Base-by-base conservation (phyloP, 192 early-diverging fungal species). In the Entomortierella chlamydospora region DNA sequence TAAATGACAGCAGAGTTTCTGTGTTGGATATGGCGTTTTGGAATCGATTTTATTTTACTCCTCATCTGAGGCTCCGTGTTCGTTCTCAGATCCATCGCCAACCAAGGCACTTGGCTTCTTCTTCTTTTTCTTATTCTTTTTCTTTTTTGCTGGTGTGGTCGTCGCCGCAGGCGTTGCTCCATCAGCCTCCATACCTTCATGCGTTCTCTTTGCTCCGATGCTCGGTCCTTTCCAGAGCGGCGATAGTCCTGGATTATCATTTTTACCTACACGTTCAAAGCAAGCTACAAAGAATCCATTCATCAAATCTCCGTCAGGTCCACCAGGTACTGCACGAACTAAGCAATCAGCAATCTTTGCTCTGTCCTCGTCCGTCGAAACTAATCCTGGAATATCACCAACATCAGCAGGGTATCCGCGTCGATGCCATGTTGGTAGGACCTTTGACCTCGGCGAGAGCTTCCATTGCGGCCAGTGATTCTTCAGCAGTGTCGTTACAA, bases 211-310 rank as follows among this genome's bases (percentile, higher is more conserved):
- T 55, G 20, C 61, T 13, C 57, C 68, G 50, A 57, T 64, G 45
- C 33, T 64, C 8, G 34, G 39, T 39, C 61, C 72, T 34, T 73
- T 73, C 71, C 72, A 73, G 0, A 65, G 11, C 13, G 71, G 57
- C 26, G 61, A 57, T 0, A 73, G 25, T 0, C 50, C 71, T 55
- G 65, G 56, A 22, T 55, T 54, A n/a, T 53, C 47, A 25, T 69
- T 72, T 25, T 70, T 65, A n/a, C 43, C 39, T 55, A 86, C 85
- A 17, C 92, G 82, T 39, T 92, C 91, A 89, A 99, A 98, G 53
- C 93, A 90, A 0, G 97, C 95, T 6, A 98, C 98, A 92, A 99
- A 99, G 72, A 99, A 99, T 7, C 98, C 98, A 72, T 97, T 98
- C 43, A 91, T 94, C 34, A 85, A 82, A 85, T 99, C 98, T 67